Base-by-base conservation (phyloP, 2,329 filamentous ascomycete genomes). In the Fusarium marasasianum region DNA sequence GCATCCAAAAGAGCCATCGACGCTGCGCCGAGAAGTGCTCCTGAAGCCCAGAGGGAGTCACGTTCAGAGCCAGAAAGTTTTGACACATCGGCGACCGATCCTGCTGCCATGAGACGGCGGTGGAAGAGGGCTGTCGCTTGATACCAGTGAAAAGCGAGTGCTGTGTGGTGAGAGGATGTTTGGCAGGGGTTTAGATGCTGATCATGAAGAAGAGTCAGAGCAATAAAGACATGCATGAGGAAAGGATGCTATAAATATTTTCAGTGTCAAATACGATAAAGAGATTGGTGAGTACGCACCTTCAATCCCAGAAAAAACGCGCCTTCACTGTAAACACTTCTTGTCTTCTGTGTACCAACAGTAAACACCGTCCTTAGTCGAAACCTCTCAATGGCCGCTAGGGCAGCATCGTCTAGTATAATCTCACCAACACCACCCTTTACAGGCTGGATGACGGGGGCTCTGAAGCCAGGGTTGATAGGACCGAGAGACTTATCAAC, bases 131-230 rank as follows among this genome's bases (percentile, higher is more conserved):
- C 82, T 9, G 84, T 84, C 29, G 83, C 85, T 51, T 84, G 84
- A 63, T 84, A 85, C 81, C 83, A 85, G 78, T 90, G 87, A 55
- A 84, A 85, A 17, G 81, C 78, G 73, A 85, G 85, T 26, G 78
- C 76, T 18, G 72, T 62, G 24, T 73, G 68, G 37, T 80, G 80
- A n/a, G 77, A 78, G 45, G 70, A 29, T n/a, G 72, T 26, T 57
- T 69, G 15, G 29, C 41, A 57, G 4, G 71, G 75, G 18, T 74
- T 72, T 44, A 87, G 77, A 68, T 85, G 81, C 11, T 85, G 82
- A 68, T 90, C 88, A 71, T 91, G 89, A 71, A 88, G 84, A 8
- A 87, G 77, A 6, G 88, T 86, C 29, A 90, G 74, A 26, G 86
- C 83, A 37, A 90, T 80, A 24, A 89, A 82, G 53, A 86, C 81